Evolutionary conservation across 176 grass and related monocot species (phyloP).

Genomic region (Carex littledalei): DNA sequence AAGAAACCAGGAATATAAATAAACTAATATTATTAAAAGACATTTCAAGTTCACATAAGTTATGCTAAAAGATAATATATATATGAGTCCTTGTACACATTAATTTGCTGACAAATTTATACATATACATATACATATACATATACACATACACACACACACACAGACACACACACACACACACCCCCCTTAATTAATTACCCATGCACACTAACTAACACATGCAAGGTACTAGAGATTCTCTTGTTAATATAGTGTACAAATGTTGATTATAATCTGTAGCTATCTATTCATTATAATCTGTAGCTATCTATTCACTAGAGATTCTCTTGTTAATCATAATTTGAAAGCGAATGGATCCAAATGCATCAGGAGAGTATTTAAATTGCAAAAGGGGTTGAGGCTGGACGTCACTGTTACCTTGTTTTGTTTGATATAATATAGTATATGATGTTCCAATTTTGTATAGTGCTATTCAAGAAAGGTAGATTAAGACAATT

Average conservation of each 20-base stretch:
- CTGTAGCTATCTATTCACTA: too few species aligned
- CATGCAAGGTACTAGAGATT: neutral
- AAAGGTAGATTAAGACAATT: too few species aligned
- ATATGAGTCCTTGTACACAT: too few species aligned
- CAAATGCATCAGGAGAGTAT: neutral
- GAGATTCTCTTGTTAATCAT: neutral
- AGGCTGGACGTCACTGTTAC: neutral
- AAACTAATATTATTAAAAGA: too few species aligned
- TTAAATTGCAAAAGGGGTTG: neutral
- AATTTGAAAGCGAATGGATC: neutral
- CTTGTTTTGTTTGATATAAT: neutral
- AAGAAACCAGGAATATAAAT: too few species aligned
- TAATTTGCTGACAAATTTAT: neutral
- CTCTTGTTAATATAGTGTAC: too few species aligned
- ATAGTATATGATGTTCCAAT: neutral
- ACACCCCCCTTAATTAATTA: neutral
- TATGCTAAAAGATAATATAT: too few species aligned
- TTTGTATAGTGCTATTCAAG: too few species aligned
- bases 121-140: neutral
- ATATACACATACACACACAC: neutral
- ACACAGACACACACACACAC: too few species aligned
- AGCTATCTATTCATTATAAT: too few species aligned
- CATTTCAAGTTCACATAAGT: too few species aligned
- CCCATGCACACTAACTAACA: neutral
- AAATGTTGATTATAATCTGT: too few species aligned